Evolutionary conservation across 2,329 filamentous ascomycete species (phyloP), one percentile per base, ranked within the genome.

Genomic region (Colletotrichum liriopes): DNA sequence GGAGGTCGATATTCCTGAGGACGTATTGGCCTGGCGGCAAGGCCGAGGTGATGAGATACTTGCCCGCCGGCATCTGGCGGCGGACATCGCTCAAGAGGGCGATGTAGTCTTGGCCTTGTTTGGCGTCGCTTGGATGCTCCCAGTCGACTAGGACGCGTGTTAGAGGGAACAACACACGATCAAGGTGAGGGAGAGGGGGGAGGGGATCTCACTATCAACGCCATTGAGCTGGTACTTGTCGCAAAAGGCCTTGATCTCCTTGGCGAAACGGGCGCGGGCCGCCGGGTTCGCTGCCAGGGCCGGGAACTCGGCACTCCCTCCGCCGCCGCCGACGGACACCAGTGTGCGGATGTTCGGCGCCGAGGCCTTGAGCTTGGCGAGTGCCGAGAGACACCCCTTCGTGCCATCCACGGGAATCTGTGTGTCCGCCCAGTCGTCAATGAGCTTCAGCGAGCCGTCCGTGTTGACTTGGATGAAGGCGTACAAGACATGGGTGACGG

Each of bases 281-380:
- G 78, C 75, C 16, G 83, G 80, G 75, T 84, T 86, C 20, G 83
- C 82, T 20, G 91, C 89, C 29, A 92, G 84, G 16, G 78, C 81
- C 1, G 90, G 85, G 75, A 93, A 93, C 69, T 90, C 87, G 65
- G 87, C 86, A 77, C 90, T 92, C 23, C 88, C 90, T 18, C 84
- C 84, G 20, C 89, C 91, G 29, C 91, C 91, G n/a, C 91, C 91
- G 35, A 93, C 83, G 1, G 91, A 93, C 6, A 93, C 82, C 18
- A 93, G 82, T 1, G 91, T 86, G 74, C 88, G 88, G 74, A 93
- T 81, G 71, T 86, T 83, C 1, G 86, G 87, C 68, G 90, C 86
- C 71, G 86, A 84, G 54, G 82, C 81, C 79, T 92, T 93, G 65
- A 92, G 81, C 72, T 88, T 84, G 16, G 85, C 83, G 32, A 93